These are phyloP conservation scores for Nannizziopsis arthrosporioides DNA, from an alignment of 2,329 filamentous ascomycete genomes.

Conservation along the genomic window DNA sequence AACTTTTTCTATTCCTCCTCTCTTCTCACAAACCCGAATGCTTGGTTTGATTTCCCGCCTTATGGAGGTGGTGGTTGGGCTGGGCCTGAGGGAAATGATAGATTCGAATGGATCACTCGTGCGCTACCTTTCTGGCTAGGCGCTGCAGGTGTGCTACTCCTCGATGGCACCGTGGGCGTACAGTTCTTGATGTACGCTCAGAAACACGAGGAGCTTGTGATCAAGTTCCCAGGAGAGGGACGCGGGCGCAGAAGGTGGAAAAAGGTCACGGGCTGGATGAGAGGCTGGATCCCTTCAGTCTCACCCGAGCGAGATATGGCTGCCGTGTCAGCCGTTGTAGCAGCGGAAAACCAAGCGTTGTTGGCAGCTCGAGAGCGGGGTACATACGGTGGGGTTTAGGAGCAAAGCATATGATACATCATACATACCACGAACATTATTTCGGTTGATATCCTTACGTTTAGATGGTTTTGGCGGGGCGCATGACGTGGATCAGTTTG, in stretches of 20 bases:
- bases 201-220: slow-evolving; percentile 32
- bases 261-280: slow-evolving; percentile 52
- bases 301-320: slow-evolving; percentile 24
- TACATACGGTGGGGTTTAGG: slow-evolving; percentile 28
- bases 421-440: too few relatives aligned
- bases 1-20: slow-evolving; percentile 57
- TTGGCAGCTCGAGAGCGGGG: slow-evolving; percentile 19
- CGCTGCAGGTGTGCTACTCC: slow-evolving; percentile 50
- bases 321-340: slow-evolving; percentile 1
- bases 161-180: slow-evolving; percentile 51
- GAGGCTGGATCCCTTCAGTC: slow-evolving; percentile 50
- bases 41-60: slow-evolving; percentile 46
- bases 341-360: slow-evolving; percentile 24
- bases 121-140: slow-evolving; percentile 55
- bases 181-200: slow-evolving; percentile 53
- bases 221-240: slow-evolving; percentile 35
- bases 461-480: too few relatives aligned
- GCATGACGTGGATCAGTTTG: too few relatives aligned
- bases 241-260: slow-evolving; percentile 41
- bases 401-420: neutral
- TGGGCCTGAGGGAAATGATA: slow-evolving; percentile 43
- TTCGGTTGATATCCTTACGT: too few relatives aligned
- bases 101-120: slow-evolving; percentile 45
- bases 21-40: slow-evolving; percentile 51
- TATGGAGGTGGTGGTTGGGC: slow-evolving; percentile 52